These are phyloP conservation scores for Pichia sp. DNA, from an alignment of 1,139 yeast genomes.

Conservation along the genomic window DNA sequence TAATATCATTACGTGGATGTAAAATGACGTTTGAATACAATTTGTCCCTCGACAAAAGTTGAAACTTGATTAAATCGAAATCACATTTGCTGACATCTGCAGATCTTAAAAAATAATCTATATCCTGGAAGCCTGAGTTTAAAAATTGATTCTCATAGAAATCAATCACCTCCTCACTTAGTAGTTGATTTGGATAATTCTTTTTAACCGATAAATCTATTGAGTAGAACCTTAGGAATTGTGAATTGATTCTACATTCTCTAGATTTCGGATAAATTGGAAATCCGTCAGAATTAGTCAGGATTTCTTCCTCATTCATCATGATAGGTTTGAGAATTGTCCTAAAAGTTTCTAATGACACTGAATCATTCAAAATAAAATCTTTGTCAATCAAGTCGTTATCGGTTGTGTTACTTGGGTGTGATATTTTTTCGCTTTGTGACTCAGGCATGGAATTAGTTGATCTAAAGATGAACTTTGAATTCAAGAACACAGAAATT, in stretches of 20 bases:
- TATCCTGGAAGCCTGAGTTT: slow-evolving; percentile 11
- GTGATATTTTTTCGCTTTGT: neutral
- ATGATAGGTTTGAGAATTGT: slow-evolving; percentile 4
- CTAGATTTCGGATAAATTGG: slow-evolving; percentile 28
- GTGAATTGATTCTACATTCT: slow-evolving; percentile 40
- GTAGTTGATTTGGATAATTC: slow-evolving; percentile 24
- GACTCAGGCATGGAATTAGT: neutral
- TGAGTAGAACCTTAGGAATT: slow-evolving; percentile 40
- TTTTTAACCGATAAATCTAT: slow-evolving; percentile 32
- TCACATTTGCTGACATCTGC: neutral
- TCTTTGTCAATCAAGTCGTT: neutral
- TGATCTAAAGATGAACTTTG: neutral
- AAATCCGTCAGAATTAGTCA: too few species aligned
- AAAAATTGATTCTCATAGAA: slow-evolving; percentile 21
- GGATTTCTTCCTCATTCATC: too few species aligned
- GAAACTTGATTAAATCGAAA: slow-evolving; percentile 8
- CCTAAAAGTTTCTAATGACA: slow-evolving; percentile 10
- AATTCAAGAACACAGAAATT: too few species aligned
- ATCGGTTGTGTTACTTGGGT: neutral
- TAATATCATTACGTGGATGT: slow-evolving; percentile 38
- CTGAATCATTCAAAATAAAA: slow-evolving; percentile 1
- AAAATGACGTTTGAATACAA: slow-evolving; percentile 42
- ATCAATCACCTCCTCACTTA: slow-evolving; percentile 27
- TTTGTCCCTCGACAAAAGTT: slow-evolving; percentile 32
- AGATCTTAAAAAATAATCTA: slow-evolving; percentile 13